phyloP scores from a whole-genome alignment of 2,329 filamentous ascomycete genomes.

The Alternaria gaisen region DNA sequence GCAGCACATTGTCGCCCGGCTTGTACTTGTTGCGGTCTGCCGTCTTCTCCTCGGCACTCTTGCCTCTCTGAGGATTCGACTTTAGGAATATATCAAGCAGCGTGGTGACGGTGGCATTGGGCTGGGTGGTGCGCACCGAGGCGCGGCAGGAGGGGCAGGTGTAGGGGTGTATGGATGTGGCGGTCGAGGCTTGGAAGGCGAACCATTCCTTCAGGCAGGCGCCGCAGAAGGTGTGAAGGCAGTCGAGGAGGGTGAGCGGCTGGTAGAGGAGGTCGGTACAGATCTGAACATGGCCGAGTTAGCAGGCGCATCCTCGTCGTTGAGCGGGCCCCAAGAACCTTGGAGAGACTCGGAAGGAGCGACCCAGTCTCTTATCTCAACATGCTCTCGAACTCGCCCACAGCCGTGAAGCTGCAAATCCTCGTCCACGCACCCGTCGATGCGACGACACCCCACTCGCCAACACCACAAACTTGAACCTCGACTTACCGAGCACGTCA shows the following conservation, averaged over 20 bases:
- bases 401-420: background rate
- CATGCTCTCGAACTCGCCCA: background rate
- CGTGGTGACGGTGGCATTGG: constrained; percentile 90
- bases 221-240: constrained; percentile 94
- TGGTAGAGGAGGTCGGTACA: constrained; percentile 95
- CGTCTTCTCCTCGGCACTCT: constrained; percentile 74
- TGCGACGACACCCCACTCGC: background rate
- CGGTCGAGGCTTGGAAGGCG: constrained; percentile 73
- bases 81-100: constrained; percentile 87
- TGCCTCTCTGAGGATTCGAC: constrained; percentile 78
- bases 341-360: background rate
- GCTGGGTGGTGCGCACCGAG: constrained; percentile 82
- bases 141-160: constrained; percentile 95
- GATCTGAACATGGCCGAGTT: constrained; percentile 67
- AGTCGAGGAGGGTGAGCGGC: constrained; percentile 89
- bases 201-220: constrained; percentile 98
- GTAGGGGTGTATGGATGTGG: constrained; percentile 67
- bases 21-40: constrained; percentile 80
- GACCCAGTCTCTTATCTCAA: background rate
- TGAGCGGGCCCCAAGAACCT: constrained; percentile 5
- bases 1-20: constrained; percentile 82
- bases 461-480: constrained; percentile 22
- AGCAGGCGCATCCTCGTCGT: constrained; percentile 30
- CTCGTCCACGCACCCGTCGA: background rate
- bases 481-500: constrained; percentile 87